A percentile compares a stretch with the other conserved stretches of the same genome.
These are phyloP conservation scores for Eustoma russellianum DNA, from an alignment of 257 asterid species.

Conservation along the genomic window DNA sequence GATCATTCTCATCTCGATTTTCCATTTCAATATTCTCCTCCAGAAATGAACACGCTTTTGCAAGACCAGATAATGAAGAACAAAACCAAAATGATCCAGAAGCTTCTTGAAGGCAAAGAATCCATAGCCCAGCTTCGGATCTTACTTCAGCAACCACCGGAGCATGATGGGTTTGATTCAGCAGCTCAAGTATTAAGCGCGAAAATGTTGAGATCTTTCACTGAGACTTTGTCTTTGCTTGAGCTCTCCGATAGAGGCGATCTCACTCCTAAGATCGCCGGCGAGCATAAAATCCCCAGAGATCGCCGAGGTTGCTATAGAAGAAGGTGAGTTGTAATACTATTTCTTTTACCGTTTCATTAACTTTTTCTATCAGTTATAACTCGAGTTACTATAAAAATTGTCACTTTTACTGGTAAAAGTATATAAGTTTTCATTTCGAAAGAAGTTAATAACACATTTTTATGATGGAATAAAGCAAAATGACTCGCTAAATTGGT, in stretches of 20 bases:
- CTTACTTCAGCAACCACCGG: constrained; percentile 19
- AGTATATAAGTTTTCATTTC: no score
- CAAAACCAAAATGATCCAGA: constrained; percentile 13
- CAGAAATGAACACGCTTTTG: constrained; percentile 4
- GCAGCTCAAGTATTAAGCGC: constrained; percentile 19
- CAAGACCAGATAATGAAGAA: neutral
- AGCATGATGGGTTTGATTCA: constrained; percentile 13
- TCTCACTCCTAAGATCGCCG: constrained; percentile 8
- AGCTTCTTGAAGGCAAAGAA: constrained; percentile 38
- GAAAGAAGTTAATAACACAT: no score
- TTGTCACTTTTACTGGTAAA: no score
- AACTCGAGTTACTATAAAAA: no score
- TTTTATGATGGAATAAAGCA: no score
- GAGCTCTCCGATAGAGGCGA: constrained; percentile 13
- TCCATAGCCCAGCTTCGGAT: constrained; percentile 28
- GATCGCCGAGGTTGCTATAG: constrained; percentile 60
- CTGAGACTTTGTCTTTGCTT: constrained; percentile 24
- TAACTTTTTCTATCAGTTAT: no score
- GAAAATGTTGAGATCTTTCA: constrained; percentile 38
- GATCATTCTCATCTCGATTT: neutral
- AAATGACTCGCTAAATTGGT: no score
- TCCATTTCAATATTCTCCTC: neutral
- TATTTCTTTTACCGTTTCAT: no score
- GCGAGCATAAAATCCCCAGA: constrained; percentile 21
- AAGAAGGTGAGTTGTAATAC: constrained; percentile 54